Percentiles rank a stretch among this genome's conserved stretches.
Conservation (phyloP, 108 stramenopile species). For the Epithemia pelagica region DNA sequence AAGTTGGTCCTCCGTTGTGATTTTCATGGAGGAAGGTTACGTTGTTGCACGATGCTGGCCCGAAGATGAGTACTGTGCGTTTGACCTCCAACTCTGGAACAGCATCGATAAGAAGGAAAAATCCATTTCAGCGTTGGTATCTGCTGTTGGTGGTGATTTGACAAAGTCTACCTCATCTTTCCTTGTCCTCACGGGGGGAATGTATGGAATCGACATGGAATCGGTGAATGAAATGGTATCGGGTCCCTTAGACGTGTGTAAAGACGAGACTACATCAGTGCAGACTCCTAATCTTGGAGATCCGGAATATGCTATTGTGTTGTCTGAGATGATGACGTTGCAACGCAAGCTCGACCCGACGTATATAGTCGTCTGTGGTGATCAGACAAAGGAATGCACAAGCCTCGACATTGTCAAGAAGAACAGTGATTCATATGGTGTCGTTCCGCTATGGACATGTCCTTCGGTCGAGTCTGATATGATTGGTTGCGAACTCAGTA, state of each 20-base stretch:
- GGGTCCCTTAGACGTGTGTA: conserved; percentile 1
- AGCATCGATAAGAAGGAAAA: conserved; percentile 29
- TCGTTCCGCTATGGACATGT: neutral
- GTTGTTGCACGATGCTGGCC: conserved; percentile 48
- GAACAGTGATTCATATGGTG: neutral
- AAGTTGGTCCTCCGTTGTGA: conserved; percentile 1
- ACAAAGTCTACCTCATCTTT: conserved; percentile 43
- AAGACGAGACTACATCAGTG: neutral
- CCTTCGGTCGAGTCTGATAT: neutral
- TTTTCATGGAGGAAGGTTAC: conserved; percentile 47
- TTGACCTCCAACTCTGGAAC: conserved; percentile 45
- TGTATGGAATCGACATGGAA: conserved; percentile 43
- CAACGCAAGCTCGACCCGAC: neutral
- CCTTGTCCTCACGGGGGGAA: conserved; percentile 73
- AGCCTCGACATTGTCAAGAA: neutral
- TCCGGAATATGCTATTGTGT: neutral
- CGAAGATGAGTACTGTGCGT: conserved; percentile 43
- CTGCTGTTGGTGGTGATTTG: conserved; percentile 18
- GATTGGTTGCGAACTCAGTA: neutral
- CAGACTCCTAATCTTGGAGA: neutral
- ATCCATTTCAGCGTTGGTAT: conserved; percentile 14
- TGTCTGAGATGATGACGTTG: neutral
- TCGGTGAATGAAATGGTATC: conserved; percentile 37
- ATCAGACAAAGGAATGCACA: neutral
- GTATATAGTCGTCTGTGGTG: neutral